phyloP scores from a whole-genome alignment of 805 yeast species.

The Lipomyces kockii region DNA sequence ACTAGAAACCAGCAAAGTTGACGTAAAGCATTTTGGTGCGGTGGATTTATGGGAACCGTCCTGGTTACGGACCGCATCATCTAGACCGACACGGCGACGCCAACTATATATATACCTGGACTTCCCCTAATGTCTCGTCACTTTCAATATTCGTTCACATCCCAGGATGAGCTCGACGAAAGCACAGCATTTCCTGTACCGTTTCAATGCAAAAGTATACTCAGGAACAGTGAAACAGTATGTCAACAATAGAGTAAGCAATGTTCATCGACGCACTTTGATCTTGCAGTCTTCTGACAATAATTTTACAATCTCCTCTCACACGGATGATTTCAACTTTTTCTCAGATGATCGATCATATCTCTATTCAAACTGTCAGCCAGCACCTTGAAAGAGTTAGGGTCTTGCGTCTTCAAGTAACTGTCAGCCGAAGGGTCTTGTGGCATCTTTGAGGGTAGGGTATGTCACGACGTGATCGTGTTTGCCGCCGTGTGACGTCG shows the following conservation, averaged over 20 bases:
- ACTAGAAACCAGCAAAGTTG: background rate
- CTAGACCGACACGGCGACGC: background rate
- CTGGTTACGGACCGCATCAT: background rate
- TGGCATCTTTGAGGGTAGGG: background rate
- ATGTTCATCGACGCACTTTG: no score
- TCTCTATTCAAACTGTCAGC: no score
- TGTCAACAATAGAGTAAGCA: background rate
- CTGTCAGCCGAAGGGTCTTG: background rate
- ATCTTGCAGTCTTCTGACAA: no score
- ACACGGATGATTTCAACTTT: background rate
- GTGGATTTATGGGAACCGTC: background rate
- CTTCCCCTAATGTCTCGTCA: background rate
- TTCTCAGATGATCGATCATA: background rate
- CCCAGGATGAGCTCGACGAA: background rate
- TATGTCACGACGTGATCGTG: no score
- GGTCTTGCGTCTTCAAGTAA: background rate
- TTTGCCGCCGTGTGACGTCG: no score
- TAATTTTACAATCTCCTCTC: background rate
- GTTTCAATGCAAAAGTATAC: no score
- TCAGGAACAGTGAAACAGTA: background rate
- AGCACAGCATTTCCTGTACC: background rate
- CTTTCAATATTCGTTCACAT: background rate
- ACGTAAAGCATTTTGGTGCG: background rate
- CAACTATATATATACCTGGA: background rate
- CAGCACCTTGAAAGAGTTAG: no score